Conservation (phyloP, 1,284 basidiomycete species). For the Fistulina hepatica region DNA sequence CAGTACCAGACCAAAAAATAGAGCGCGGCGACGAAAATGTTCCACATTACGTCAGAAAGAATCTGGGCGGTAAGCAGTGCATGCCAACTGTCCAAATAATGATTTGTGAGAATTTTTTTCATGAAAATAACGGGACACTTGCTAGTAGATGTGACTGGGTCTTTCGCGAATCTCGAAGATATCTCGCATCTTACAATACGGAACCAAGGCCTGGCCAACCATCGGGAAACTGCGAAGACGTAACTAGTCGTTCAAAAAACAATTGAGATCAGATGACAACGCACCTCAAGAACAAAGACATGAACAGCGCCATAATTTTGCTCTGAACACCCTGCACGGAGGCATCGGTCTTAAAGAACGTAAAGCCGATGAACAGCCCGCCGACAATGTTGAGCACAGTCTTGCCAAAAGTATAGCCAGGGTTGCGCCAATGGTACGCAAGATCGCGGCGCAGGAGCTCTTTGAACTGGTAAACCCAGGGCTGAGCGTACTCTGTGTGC, state of each 20-base stretch:
- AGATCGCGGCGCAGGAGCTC: slow-evolving; percentile 31
- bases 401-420: slow-evolving; percentile 72
- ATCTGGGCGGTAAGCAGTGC: slow-evolving; percentile 56
- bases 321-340: slow-evolving; percentile 69
- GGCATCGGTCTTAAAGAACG: slow-evolving; percentile 56
- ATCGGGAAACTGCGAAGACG: slow-evolving; percentile 31
- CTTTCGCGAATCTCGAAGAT: slow-evolving; percentile 70
- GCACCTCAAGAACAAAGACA: slow-evolving; percentile 32
- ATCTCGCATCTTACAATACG: slow-evolving; percentile 34
- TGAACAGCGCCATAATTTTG: slow-evolving; percentile 61
- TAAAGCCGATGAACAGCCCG: slow-evolving; percentile 56
- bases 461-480: slow-evolving; percentile 38
- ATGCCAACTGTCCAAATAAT: slow-evolving; percentile 79
- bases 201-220: slow-evolving; percentile 36
- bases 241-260: slow-evolving; percentile 38
- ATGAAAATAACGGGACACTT: too few relatives aligned
- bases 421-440: slow-evolving; percentile 36
- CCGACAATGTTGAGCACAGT: slow-evolving; percentile 43
- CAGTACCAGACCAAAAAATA: slow-evolving; percentile 46
- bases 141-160: slow-evolving; percentile 73
- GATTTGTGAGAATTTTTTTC: too few relatives aligned
- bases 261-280: too few relatives aligned
- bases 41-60: slow-evolving; percentile 55
- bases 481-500: slow-evolving; percentile 40
- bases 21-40: slow-evolving; percentile 46